Evolutionary conservation across 192 early-diverging fungal species (phyloP), one percentile per base, ranked within the genome.

Genomic region (Linnemannia zychae): DNA sequence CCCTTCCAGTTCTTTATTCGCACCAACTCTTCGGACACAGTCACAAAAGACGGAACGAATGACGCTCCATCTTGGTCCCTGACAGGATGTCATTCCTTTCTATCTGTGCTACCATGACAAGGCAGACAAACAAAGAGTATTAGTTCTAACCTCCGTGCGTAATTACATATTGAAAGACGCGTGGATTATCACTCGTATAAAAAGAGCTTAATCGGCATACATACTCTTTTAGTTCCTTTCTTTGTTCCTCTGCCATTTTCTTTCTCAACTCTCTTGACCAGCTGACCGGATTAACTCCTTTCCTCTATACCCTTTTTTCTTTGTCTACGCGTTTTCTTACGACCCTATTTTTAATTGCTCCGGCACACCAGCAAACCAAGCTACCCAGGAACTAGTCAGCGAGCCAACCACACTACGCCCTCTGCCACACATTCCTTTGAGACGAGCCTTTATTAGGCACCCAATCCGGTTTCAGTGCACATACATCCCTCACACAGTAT

Each of bases 301-400:
- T 63, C 57, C 57, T 31, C 31, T 0, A 12, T 13, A 15, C 57
- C 24, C 17, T 22, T 11, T 28, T 49, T 49, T 68, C 37, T 18
- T 40, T 40, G 22, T 68, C 15, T 40, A 38, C 69, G 40, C 46
- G 38, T 24, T 46, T 71, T 24, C 4, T 46, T 5, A 38, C 22
- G 37, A 46, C 22, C 38, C 46, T 71, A 71, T 71, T 71, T 71
- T 71, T 71, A 71, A 49, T 49, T 24, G 3, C 9, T 31, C 57
- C 53, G 22, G 12, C 24, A 13, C 28, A 63, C n/a, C 57, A 28
- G 9, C 48, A 17, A 24, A 9, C 52, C 1, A n/a, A 57, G 52
- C 52, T 57, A 57, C 52, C 52, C 2, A 9, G 7, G 7, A 57
- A 7, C 52, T n/a, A 57, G n/a, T 16, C 47, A n/a, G n/a, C n/a